A percentile compares a stretch with the other conserved stretches of the same genome.
phyloP scores from a whole-genome alignment of 2,329 filamentous ascomycete species.

The Botrytis sinoallii region DNA sequence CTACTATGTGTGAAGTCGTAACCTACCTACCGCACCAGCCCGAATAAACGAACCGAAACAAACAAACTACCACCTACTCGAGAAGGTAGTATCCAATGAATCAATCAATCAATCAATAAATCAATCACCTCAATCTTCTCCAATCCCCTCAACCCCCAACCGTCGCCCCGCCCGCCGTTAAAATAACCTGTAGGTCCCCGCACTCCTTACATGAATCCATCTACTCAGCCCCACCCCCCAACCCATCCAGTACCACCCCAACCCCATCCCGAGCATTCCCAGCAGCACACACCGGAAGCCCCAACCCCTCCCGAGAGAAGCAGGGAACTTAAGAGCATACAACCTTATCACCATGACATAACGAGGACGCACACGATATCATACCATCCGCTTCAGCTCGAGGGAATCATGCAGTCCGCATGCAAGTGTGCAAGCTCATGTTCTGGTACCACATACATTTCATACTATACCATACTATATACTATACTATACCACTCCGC shows the following conservation, averaged over 20 bases:
- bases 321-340: background rate
- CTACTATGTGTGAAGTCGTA: background rate
- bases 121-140: background rate
- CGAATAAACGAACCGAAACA: background rate
- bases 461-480: background rate
- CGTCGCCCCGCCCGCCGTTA: background rate
- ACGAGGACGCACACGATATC: background rate
- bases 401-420: background rate
- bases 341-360: background rate
- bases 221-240: background rate
- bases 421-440: background rate
- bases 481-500: too few species aligned
- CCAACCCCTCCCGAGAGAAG: background rate
- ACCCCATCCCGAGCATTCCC: background rate
- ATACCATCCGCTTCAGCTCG: background rate
- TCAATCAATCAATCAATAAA: background rate
- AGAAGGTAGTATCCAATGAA: background rate
- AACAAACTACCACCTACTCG: background rate
- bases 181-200: background rate
- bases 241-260: background rate
- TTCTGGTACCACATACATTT: background rate
- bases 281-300: background rate
- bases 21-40: background rate
- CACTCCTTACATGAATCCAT: background rate
- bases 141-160: background rate